Evolutionary conservation across 768 basidiomycete genomes (phyloP).

Genomic region (Rhodocollybia butyracea): DNA sequence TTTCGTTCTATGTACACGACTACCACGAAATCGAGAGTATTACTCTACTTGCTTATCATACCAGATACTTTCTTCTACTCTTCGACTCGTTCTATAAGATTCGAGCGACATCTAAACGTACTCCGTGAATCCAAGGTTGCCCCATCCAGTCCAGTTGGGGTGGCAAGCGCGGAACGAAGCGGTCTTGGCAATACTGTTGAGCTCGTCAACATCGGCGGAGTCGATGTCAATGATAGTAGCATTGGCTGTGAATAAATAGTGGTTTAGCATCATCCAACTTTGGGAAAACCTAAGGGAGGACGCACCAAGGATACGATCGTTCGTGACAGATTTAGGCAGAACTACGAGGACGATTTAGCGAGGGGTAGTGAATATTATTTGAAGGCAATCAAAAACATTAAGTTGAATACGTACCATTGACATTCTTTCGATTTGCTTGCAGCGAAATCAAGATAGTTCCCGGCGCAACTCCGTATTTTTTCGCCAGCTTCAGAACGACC

Average conservation of each 20-base stretch:
- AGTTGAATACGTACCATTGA: constrained; percentile 44
- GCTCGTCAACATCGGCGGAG: constrained; percentile 55
- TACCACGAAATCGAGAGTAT: too few species aligned
- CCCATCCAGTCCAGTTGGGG: constrained; percentile 64
- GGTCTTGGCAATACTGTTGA: constrained; percentile 58
- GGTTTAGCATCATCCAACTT: not conserved
- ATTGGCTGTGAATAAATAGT: constrained; percentile 41
- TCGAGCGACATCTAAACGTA: constrained; percentile 1
- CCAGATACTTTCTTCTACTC: too few species aligned
- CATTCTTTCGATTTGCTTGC: constrained; percentile 63
- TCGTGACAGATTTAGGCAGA: constrained; percentile 75
- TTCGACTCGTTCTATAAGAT: too few species aligned
- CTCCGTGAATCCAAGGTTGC: constrained; percentile 58
- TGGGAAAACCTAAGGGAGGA: constrained; percentile 1
- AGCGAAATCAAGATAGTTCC: constrained; percentile 71
- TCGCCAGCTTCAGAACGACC: constrained; percentile 58
- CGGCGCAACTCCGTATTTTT: constrained; percentile 53
- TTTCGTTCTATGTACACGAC: too few species aligned
- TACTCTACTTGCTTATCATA: too few species aligned
- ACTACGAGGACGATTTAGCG: constrained; percentile 30
- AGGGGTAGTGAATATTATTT: not conserved
- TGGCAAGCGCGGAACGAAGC: constrained; percentile 63
- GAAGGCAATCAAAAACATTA: too few species aligned
- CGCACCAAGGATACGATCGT: constrained; percentile 55
- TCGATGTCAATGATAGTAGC: constrained; percentile 57